phyloP scores from a whole-genome alignment of 176 grass and related monocot species.

The Otatea glauca region DNA sequence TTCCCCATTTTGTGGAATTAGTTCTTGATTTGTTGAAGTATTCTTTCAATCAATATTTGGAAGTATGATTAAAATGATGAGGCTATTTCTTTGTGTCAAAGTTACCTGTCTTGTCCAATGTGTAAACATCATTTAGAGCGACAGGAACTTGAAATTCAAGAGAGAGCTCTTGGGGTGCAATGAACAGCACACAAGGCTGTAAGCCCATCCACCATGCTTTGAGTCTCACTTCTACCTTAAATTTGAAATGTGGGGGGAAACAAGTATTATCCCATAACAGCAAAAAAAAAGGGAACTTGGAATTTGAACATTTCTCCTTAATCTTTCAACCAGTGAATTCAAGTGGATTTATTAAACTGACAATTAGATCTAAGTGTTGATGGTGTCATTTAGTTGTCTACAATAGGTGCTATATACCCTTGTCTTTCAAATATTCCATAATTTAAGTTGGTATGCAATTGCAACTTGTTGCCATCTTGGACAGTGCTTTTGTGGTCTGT shows the following conservation, averaged over 20 bases:
- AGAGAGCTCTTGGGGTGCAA: not conserved
- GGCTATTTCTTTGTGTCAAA: not conserved
- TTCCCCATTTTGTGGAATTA: not conserved
- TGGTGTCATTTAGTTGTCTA: not conserved
- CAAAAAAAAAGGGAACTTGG: not conserved
- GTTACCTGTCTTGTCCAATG: not conserved
- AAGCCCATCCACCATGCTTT: not conserved
- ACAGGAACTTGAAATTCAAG: constrained; percentile 22
- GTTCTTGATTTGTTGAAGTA: not conserved
- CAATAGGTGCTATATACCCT: not conserved
- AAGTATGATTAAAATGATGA: constrained; percentile 15
- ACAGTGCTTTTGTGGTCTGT: not conserved
- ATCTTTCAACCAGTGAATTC: not conserved
- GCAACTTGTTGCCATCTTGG: too few relatives aligned
- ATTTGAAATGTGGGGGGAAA: not conserved
- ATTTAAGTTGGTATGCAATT: not conserved
- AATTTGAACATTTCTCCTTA: not conserved
- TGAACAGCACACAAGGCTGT: not conserved
- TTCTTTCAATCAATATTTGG: not conserved
- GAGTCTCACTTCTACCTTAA: not conserved
- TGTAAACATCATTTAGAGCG: constrained; percentile 3
- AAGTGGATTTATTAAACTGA: constrained; percentile 10
- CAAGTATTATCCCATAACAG: not conserved
- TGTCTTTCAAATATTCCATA: not conserved
- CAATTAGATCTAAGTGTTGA: not conserved